These are phyloP conservation scores for Cercophora sp. DNA, from an alignment of 495 filamentous ascomycete species.

Conservation along the genomic window DNA sequence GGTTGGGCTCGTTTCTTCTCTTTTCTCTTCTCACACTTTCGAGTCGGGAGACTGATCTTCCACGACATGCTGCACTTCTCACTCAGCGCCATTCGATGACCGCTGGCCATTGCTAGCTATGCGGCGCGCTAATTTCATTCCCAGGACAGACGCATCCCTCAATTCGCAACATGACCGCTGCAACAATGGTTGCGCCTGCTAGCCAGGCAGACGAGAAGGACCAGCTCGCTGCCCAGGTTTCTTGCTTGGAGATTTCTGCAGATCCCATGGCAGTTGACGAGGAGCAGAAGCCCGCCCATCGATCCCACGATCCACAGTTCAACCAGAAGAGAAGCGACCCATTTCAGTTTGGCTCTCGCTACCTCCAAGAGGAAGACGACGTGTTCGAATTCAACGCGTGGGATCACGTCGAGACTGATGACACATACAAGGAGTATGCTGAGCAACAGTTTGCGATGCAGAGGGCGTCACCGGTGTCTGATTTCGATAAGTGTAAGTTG, in stretches of 20 bases:
- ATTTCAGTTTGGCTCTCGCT: conserved; percentile 91
- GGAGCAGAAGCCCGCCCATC: conserved; percentile 38
- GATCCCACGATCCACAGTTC: conserved; percentile 52
- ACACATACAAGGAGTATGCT: conserved; percentile 75
- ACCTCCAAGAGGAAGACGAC: conserved; percentile 74
- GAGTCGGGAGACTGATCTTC: conserved; percentile 2
- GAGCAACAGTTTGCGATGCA: conserved; percentile 77
- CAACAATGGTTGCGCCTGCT: no score
- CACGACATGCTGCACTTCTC: conserved; percentile 24
- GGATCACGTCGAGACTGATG: conserved; percentile 92
- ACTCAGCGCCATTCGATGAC: conserved; percentile 25
- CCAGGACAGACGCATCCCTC: conserved; percentile 8
- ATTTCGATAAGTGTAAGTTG: conserved; percentile 71
- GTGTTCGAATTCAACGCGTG: conserved; percentile 96
- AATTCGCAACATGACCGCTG: no score
- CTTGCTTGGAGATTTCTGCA: conserved; percentile 25
- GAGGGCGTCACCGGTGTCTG: conserved; percentile 73
- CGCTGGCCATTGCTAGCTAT: conserved; percentile 23
- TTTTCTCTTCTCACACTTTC: conserved; percentile 15
- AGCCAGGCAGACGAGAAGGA: conserved; percentile 14
- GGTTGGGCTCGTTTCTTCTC: conserved; percentile 9
- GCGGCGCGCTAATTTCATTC: conserved; percentile 17
- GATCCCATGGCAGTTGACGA: conserved; percentile 12
- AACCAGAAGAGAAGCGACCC: conserved; percentile 82
- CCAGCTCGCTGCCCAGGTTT: conserved; percentile 26